Conservation (phyloP, 441 rosid species). For the Raphanus hybrid region DNA sequence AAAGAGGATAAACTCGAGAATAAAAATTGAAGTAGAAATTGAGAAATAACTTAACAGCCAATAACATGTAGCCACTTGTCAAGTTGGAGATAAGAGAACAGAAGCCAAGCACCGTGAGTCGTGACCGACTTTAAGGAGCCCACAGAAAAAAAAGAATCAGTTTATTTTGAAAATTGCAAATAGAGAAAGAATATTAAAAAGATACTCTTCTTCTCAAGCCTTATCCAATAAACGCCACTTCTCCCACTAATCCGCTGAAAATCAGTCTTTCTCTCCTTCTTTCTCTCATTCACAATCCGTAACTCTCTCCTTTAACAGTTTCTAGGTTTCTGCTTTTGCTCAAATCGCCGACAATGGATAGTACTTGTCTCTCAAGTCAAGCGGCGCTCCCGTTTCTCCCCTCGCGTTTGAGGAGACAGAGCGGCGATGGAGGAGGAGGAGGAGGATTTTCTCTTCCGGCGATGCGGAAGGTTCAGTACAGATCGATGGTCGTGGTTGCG, state of each 20-base stretch:
- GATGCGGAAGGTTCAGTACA: not conserved
- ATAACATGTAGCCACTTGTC: constrained; percentile 4
- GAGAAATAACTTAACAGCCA: not conserved
- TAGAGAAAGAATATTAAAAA: constrained; percentile 13
- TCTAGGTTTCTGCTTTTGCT: not conserved
- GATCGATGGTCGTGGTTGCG: constrained; percentile 31
- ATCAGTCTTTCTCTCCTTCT: not conserved
- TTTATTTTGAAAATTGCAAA: not conserved
- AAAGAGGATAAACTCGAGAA: not conserved
- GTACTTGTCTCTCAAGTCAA: constrained; percentile 45
- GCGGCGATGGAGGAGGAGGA: constrained; percentile 38
- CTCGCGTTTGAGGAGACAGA: constrained; percentile 38
- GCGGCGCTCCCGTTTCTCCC: constrained; percentile 43
- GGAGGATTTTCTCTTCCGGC: constrained; percentile 13
- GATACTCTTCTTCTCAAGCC: constrained; percentile 33
- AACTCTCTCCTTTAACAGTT: not conserved
- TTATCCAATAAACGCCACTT: constrained; percentile 34
- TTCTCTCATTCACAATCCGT: not conserved
- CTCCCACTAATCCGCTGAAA: constrained; percentile 38
- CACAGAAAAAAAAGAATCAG: constrained; percentile 20
- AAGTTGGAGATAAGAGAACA: constrained; percentile 11
- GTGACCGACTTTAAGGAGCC: constrained; percentile 28
- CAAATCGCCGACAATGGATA: constrained; percentile 54
- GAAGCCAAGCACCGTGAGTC: not conserved
- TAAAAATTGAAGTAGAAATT: not conserved